phyloP scores from a whole-genome alignment of 2,329 filamentous ascomycete species.

The Ophiostoma australiae region DNA sequence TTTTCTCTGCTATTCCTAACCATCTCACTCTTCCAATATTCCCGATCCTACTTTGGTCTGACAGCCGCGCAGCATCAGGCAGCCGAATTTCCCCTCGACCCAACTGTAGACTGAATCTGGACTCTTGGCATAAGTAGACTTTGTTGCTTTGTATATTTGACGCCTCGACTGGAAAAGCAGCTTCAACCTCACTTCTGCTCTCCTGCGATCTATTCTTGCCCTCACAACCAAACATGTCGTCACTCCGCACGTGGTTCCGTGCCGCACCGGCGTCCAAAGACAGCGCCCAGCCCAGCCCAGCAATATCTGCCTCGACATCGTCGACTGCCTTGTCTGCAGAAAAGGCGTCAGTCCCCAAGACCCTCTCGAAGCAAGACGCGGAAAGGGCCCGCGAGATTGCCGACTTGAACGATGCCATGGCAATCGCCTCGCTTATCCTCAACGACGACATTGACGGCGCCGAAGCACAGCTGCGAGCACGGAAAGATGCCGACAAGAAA shows the following conservation, averaged over 20 bases:
- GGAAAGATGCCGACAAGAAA: conserved; percentile 37
- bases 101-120: neutral
- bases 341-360: conserved; percentile 13
- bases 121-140: neutral
- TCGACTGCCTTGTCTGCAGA: conserved; percentile 25
- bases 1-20: neutral
- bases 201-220: neutral
- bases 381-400: conserved; percentile 41
- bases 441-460: conserved; percentile 86
- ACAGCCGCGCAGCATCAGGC: neutral
- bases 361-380: conserved; percentile 21
- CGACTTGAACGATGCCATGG: conserved; percentile 57
- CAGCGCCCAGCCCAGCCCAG: conserved; percentile 34
- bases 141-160: neutral
- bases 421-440: conserved; percentile 68
- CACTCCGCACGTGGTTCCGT: conserved; percentile 49
- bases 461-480: conserved; percentile 66
- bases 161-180: neutral
- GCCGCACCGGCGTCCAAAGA: conserved; percentile 32
- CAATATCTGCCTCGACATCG: conserved; percentile 31
- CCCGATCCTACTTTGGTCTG: neutral
- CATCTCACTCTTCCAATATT: neutral
- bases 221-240: conserved; percentile 31
- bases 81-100: neutral
- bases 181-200: neutral